Evolutionary conservation across 257 asterid species (phyloP).

Genomic region (Linaria vulgaris): DNA sequence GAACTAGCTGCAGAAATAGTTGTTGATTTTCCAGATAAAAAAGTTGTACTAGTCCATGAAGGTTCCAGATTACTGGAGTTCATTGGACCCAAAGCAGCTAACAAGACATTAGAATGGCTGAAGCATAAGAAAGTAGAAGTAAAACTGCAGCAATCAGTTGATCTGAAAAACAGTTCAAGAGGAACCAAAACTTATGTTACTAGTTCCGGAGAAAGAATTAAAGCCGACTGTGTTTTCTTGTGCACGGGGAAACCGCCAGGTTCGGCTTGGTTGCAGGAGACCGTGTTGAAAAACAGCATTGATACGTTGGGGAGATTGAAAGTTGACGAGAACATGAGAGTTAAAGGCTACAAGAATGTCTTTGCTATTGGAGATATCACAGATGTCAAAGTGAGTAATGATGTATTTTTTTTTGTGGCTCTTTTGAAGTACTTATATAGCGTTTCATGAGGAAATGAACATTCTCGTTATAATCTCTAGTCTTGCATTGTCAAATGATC

Average conservation of each 20-base stretch:
- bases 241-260: conserved; percentile 80
- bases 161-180: conserved; percentile 36
- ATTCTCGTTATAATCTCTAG: not conserved
- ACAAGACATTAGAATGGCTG: conserved; percentile 70
- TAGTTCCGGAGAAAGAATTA: conserved; percentile 59
- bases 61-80: conserved; percentile 78
- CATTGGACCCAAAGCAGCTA: conserved; percentile 73
- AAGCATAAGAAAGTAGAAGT: conserved; percentile 64
- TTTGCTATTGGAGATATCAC: conserved; percentile 82
- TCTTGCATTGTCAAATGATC: not conserved
- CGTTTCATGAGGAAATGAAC: no score
- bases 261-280: conserved; percentile 63
- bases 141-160: conserved; percentile 56
- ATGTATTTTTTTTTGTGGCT: not conserved
- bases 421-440: not conserved
- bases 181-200: conserved; percentile 49
- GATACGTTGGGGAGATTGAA: conserved; percentile 59
- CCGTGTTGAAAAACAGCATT: conserved; percentile 46
- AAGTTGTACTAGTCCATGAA: conserved; percentile 58
- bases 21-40: conserved; percentile 62
- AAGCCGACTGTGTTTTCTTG: conserved; percentile 54
- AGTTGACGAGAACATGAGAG: conserved; percentile 70
- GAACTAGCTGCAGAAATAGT: conserved; percentile 88
- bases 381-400: conserved; percentile 57
- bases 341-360: conserved; percentile 61